A percentile compares a stretch with the other conserved stretches of the same genome.
Conservation (phyloP, 441 rosid species). For the Kokia cookei region DNA sequence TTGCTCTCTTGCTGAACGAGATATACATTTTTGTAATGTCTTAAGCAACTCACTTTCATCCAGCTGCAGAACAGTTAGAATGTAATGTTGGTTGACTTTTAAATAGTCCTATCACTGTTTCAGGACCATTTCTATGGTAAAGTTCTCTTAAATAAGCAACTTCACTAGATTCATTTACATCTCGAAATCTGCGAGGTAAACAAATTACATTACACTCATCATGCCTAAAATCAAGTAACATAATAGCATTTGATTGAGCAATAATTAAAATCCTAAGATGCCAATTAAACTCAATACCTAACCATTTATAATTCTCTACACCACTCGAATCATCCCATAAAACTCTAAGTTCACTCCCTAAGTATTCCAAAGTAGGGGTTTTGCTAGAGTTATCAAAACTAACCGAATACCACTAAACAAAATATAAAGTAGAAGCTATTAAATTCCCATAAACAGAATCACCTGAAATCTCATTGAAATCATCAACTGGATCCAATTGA, state of each 20-base stretch:
- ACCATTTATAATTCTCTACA: too few relatives aligned
- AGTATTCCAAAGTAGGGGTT: conserved; percentile 23
- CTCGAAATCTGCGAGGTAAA: conserved; percentile 77
- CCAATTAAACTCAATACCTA: too few relatives aligned
- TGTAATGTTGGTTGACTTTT: conserved; percentile 82
- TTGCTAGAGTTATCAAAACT: conserved; percentile 5
- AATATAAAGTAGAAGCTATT: too few relatives aligned
- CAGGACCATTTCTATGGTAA: conserved; percentile 70
- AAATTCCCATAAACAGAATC: too few relatives aligned
- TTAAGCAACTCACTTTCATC: conserved; percentile 77
- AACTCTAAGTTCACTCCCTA: background rate
- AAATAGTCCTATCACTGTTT: conserved; percentile 71
- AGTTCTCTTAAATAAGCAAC: conserved; percentile 71
- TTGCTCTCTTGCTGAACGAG: conserved; percentile 44
- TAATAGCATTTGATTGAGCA: conserved; percentile 56
- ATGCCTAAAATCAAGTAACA: conserved; percentile 46
- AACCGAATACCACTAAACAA: conserved; percentile 15
- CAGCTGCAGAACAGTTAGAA: conserved; percentile 58
- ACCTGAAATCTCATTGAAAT: too few relatives aligned
- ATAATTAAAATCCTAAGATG: too few relatives aligned
- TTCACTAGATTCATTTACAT: conserved; percentile 60
- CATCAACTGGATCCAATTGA: too few relatives aligned
- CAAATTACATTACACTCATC: conserved; percentile 14
- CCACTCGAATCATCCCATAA: too few relatives aligned
- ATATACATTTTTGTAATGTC: conserved; percentile 80